Conservation (phyloP, 208 protist species). For the Acanthamoeba healyi region DNA sequence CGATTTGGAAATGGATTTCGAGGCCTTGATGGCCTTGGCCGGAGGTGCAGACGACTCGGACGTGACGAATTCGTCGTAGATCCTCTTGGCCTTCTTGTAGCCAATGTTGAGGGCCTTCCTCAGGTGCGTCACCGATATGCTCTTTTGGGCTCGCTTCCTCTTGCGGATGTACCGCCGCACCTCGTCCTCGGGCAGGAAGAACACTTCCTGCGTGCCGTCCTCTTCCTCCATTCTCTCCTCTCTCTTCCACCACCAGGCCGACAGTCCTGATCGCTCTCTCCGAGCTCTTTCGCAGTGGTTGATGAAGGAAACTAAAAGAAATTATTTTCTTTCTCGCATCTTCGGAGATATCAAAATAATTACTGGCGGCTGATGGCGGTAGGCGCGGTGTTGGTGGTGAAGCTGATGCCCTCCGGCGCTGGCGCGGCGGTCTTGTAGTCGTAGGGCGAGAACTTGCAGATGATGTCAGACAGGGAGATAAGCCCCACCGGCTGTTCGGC, state of each 20-base stretch:
- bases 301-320: not conserved
- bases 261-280: no score
- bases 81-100: conserved; percentile 49
- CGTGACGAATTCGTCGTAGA: not conserved
- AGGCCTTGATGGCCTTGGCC: not conserved
- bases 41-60: not conserved
- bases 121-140: not conserved
- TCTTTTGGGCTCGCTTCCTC: not conserved
- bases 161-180: not conserved
- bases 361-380: not conserved
- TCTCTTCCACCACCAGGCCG: no score
- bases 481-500: not conserved
- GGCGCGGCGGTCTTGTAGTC: not conserved
- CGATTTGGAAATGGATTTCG: conserved; percentile 1
- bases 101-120: not conserved
- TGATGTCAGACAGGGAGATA: conserved; percentile 7
- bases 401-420: no score
- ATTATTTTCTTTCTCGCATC: not conserved
- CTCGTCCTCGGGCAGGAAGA: not conserved
- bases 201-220: not conserved
- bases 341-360: not conserved
- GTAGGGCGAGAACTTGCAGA: conserved; percentile 58
- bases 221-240: not conserved
- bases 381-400: not conserved
- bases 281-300: no score